A percentile compares a stretch with the other conserved stretches of the same genome.
Conservation (phyloP, 1,139 yeast genomes). For the Suhomyces yuchorum region DNA sequence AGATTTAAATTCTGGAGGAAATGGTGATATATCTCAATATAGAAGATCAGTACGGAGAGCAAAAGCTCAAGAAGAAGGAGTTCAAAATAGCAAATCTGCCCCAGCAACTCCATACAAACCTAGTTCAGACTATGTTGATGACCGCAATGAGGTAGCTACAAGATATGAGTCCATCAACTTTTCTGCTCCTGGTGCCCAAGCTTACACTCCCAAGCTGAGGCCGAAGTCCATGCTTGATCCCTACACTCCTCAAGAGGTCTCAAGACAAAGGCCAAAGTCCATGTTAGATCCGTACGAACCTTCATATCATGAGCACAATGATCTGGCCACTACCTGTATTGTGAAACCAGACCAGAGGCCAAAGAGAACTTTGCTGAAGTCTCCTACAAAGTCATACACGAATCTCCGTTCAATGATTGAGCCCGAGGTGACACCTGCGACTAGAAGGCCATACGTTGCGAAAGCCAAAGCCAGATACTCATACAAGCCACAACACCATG, state of each 20-base stretch:
- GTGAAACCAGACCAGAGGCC: constrained; percentile 15
- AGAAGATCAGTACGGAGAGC: constrained; percentile 41
- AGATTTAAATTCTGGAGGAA: constrained; percentile 65
- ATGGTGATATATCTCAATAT: constrained; percentile 54
- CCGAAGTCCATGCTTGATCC: constrained; percentile 47
- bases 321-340: constrained; percentile 21
- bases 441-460: constrained; percentile 55
- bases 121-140: constrained; percentile 37
- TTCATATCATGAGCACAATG: constrained; percentile 12
- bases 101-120: constrained; percentile 28
- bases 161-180: constrained; percentile 42
- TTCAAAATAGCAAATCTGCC: constrained; percentile 14
- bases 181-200: constrained; percentile 17
- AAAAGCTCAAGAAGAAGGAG: constrained; percentile 18
- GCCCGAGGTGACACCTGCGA: constrained; percentile 33
- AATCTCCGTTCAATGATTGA: constrained; percentile 33
- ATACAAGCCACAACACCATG: constrained; percentile 76
- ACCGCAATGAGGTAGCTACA: constrained; percentile 41
- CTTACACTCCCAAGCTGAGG: constrained; percentile 19
- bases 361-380: constrained; percentile 15
- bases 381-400: constrained; percentile 31
- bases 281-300: constrained; percentile 29
- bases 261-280: constrained; percentile 40
- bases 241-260: not conserved
- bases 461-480: constrained; percentile 72